Base-by-base conservation (phyloP, 164 flowering plant genomes). In the Magnolia kwangsiensis region DNA sequence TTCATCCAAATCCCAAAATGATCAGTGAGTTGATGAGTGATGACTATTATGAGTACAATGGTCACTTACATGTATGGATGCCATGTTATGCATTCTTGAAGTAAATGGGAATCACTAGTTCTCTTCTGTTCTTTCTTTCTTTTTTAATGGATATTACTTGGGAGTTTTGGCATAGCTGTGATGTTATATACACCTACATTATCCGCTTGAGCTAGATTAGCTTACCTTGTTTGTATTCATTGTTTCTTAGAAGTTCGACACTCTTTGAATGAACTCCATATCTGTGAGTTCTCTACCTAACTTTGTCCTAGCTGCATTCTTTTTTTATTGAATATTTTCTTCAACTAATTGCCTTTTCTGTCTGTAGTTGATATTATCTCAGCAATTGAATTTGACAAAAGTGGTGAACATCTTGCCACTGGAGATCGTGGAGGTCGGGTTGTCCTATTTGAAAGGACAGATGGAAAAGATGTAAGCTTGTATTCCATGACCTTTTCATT, bases 351-450 rank as follows among this genome's bases (percentile, higher is more conserved):
- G 31, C n/a, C 21, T 50, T 55, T 3, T 14, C n/a, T 72, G 21
- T 69, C 65, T 81, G 67, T 83, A 84, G 89, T 83, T 78, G 89
- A 86, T 78, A 87, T 90, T 14, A 90, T 90, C 21, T 87, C 93
- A 8, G 89, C 91, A 8, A 86, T 90, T 78, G 93, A 90, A 71
- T 90, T 90, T 81, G 91, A 88, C 72, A 86, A 81, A 83, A 78
- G 80, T 75, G 93, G 92, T 37, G 87, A 85, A 72, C 87, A 87
- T 80, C 90, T 88, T 78, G 92, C 92, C 50, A 88, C 91, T 80
- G 92, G 92, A 51, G 92, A 89, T 81, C 91, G 91, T 73, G 92
- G 92, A 59, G 92, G 92, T 18, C 85, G 91, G 24, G 88, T 90
- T 72, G 93, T 90, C 74, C 79, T 90, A 66, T 90, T 88, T 84